Percentiles rank a stretch among this genome's conserved stretches.
phyloP scores from a whole-genome alignment of 495 filamentous ascomycete species.

The Lichenothelia convexa region DNA sequence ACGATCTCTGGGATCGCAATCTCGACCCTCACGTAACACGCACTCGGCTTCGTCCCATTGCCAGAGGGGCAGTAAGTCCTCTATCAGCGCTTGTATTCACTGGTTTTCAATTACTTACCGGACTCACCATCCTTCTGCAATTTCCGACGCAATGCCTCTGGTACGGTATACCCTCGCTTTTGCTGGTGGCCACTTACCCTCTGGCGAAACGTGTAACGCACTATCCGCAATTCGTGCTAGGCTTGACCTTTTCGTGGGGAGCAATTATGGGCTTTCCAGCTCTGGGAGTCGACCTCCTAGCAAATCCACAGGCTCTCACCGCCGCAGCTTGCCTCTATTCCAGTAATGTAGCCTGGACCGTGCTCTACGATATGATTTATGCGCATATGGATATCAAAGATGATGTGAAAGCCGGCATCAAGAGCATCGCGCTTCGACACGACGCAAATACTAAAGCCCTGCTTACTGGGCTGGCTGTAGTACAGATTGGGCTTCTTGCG shows the following conservation, averaged over 20 bases:
- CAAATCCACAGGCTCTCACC: slow-evolving; percentile 41
- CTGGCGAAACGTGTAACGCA: slow-evolving; percentile 86
- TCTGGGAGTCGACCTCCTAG: slow-evolving; percentile 61
- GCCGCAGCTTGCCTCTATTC: slow-evolving; percentile 60
- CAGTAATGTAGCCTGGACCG: slow-evolving; percentile 83
- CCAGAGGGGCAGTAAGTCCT: slow-evolving; percentile 50
- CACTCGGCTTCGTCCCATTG: slow-evolving; percentile 76
- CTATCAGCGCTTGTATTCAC: slow-evolving; percentile 63
- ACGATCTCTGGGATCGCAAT: slow-evolving; percentile 91
- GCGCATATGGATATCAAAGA: slow-evolving; percentile 97
- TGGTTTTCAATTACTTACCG: slow-evolving; percentile 59
- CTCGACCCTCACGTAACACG: slow-evolving; percentile 80
- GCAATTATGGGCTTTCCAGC: slow-evolving; percentile 95
- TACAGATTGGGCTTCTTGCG: slow-evolving; percentile 63
- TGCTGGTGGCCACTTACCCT: slow-evolving; percentile 70
- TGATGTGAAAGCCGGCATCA: slow-evolving; percentile 82
- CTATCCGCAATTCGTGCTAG: slow-evolving; percentile 85
- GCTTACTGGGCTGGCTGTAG: slow-evolving; percentile 51
- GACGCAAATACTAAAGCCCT: slow-evolving; percentile 76
- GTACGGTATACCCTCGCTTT: slow-evolving; percentile 71
- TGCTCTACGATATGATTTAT: slow-evolving; percentile 97
- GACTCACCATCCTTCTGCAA: slow-evolving; percentile 65
- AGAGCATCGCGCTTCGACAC: slow-evolving; percentile 81
- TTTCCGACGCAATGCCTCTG: slow-evolving; percentile 71
- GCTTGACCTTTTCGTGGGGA: slow-evolving; percentile 91